phyloP scores from a whole-genome alignment of 306 rosid genomes.

The Fagus sylvatica region DNA sequence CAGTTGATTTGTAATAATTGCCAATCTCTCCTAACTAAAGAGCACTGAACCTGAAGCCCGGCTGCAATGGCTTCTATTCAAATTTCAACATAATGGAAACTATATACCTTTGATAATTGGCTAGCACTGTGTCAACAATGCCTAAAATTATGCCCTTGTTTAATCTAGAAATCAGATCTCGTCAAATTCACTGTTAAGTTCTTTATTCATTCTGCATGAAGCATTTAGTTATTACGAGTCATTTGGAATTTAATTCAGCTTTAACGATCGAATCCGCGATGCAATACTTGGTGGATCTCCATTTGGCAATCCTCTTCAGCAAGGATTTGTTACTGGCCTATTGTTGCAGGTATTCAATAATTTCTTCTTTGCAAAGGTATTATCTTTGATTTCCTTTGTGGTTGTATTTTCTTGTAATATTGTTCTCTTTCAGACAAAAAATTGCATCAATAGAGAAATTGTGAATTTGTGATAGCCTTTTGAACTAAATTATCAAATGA shows the following conservation, averaged over 20 bases:
- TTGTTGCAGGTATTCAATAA: constrained; percentile 56
- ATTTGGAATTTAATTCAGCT: constrained; percentile 49
- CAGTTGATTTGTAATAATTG: background rate
- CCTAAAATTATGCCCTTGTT: constrained; percentile 9
- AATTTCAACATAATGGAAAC: background rate
- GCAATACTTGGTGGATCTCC: constrained; percentile 97
- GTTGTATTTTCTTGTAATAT: background rate
- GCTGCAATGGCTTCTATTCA: background rate
- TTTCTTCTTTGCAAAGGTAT: constrained; percentile 9
- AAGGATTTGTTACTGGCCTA: constrained; percentile 92
- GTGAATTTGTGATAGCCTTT: background rate
- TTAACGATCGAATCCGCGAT: constrained; percentile 94
- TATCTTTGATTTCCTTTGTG: constrained; percentile 10
- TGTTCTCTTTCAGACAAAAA: background rate
- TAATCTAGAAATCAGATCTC: constrained; percentile 6
- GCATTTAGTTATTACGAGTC: constrained; percentile 17
- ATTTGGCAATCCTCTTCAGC: constrained; percentile 94
- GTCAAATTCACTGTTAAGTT: background rate
- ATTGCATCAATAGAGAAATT: background rate
- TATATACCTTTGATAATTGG: background rate
- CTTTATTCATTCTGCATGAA: constrained; percentile 19
- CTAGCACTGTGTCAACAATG: background rate
- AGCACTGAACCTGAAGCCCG: background rate
- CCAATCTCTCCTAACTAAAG: background rate
- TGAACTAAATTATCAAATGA: background rate